Conservation (phyloP, 257 asterid species). For the Solanum dulcamara region DNA sequence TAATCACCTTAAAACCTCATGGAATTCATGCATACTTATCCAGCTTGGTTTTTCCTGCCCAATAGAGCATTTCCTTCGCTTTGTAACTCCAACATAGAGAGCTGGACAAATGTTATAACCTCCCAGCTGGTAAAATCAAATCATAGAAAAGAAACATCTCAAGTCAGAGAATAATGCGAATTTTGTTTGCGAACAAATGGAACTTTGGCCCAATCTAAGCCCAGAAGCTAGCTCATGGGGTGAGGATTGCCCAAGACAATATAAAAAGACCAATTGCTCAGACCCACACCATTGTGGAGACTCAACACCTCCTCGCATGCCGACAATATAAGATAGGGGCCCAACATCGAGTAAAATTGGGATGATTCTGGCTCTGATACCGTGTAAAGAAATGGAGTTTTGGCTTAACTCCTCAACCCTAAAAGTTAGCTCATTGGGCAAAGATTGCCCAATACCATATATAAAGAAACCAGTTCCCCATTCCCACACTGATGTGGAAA, state of each 20-base stretch:
- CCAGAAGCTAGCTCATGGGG: background rate
- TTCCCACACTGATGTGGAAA: background rate
- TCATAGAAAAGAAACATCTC: background rate
- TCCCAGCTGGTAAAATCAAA: conserved; percentile 49
- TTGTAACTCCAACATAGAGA: conserved; percentile 64
- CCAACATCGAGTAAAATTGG: background rate
- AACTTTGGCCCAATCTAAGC: background rate
- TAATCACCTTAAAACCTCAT: conserved; percentile 60
- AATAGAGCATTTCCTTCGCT: conserved; percentile 61
- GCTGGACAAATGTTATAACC: conserved; percentile 32
- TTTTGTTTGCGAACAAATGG: background rate
- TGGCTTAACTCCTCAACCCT: background rate
- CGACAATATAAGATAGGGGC: background rate
- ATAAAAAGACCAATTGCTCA: background rate
- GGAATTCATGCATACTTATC: conserved; percentile 66
- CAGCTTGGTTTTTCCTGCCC: conserved; percentile 50
- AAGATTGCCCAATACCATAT: background rate
- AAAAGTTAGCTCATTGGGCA: background rate
- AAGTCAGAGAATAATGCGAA: background rate
- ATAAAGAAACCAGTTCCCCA: background rate
- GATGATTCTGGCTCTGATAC: background rate
- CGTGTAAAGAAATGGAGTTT: background rate
- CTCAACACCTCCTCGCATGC: background rate
- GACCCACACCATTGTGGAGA: background rate
- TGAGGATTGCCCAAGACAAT: background rate